Conservation (phyloP, 306 rosid species). For the Vachellia pachyceras region DNA sequence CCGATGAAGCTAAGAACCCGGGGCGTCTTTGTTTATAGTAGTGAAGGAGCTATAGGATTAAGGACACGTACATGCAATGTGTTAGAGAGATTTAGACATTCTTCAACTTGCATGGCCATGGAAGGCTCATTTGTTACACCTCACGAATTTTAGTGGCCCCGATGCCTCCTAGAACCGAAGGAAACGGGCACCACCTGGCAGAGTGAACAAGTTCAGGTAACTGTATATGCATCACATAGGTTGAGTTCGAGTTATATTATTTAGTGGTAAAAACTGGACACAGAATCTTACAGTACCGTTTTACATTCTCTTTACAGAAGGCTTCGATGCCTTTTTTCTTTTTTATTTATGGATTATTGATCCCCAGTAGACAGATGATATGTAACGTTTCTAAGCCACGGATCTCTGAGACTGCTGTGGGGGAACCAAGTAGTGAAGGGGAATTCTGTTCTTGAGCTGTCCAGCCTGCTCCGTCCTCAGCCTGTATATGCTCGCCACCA, state of each 20-base stretch:
- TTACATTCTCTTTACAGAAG: neutral
- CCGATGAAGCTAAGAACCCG: constrained; percentile 5
- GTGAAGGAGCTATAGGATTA: neutral
- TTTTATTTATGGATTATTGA: too few relatives aligned
- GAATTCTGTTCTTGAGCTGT: constrained; percentile 51
- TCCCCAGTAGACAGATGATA: too few relatives aligned
- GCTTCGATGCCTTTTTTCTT: neutral
- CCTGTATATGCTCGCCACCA: constrained; percentile 44
- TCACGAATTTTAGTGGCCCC: constrained; percentile 21
- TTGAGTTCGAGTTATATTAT: too few relatives aligned
- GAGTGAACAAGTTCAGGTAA: neutral
- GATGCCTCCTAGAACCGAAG: neutral
- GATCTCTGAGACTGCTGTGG: constrained; percentile 4
- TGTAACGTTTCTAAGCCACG: constrained; percentile 17
- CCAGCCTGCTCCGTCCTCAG: constrained; percentile 44
- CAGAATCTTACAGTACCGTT: too few relatives aligned
- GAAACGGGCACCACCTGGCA: neutral
- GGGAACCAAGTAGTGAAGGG: constrained; percentile 39
- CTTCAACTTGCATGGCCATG: constrained; percentile 55
- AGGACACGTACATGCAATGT: constrained; percentile 40
- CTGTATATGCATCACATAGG: too few relatives aligned
- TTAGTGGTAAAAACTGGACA: too few relatives aligned
- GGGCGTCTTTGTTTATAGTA: constrained; percentile 31
- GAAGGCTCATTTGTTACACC: constrained; percentile 44
- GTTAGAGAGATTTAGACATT: constrained; percentile 43